These are phyloP conservation scores for Punctularia strigosozonata DNA, from an alignment of 768 basidiomycete genomes.

Conservation along the genomic window DNA sequence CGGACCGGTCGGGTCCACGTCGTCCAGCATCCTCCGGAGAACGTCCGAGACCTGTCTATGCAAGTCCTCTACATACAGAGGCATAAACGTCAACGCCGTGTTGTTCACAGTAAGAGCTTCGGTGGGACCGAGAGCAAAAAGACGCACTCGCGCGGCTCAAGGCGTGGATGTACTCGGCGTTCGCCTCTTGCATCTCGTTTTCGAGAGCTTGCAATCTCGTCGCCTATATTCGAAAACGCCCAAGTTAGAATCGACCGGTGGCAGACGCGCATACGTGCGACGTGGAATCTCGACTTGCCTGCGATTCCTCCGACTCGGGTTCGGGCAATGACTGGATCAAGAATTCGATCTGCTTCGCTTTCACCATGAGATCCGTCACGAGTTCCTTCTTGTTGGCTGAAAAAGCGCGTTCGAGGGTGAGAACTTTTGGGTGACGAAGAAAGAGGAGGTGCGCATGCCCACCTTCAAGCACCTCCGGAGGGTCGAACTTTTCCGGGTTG, in stretches of 20 bases:
- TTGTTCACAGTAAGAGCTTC: no score
- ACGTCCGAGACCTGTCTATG: slow-evolving; percentile 15
- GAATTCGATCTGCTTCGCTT: slow-evolving; percentile 83
- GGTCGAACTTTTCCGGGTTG: slow-evolving; percentile 58
- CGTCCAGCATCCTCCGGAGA: slow-evolving; percentile 14
- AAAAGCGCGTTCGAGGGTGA: no score
- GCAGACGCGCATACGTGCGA: no score
- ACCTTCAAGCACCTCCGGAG: slow-evolving; percentile 71
- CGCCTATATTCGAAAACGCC: slow-evolving; percentile 31
- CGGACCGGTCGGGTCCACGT: no score
- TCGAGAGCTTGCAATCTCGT: slow-evolving; percentile 57
- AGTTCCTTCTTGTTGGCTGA: slow-evolving; percentile 79
- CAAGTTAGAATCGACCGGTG: no score
- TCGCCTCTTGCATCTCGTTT: slow-evolving; percentile 57
- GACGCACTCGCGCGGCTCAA: slow-evolving; percentile 68
- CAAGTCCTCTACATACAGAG: slow-evolving; percentile 11
- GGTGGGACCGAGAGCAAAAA: not conserved
- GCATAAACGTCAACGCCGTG: no score
- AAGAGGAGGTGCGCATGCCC: slow-evolving; percentile 5
- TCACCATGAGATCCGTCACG: slow-evolving; percentile 69
- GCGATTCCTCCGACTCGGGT: slow-evolving; percentile 67
- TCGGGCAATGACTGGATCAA: slow-evolving; percentile 72
- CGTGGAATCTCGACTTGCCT: slow-evolving; percentile 29
- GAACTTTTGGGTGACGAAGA: no score
- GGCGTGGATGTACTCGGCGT: slow-evolving; percentile 64